A percentile compares a stretch with the other conserved stretches of the same genome.
Evolutionary conservation across 2,329 filamentous ascomycete species (phyloP).

Genomic region (Cladosporium cucumerinum): DNA sequence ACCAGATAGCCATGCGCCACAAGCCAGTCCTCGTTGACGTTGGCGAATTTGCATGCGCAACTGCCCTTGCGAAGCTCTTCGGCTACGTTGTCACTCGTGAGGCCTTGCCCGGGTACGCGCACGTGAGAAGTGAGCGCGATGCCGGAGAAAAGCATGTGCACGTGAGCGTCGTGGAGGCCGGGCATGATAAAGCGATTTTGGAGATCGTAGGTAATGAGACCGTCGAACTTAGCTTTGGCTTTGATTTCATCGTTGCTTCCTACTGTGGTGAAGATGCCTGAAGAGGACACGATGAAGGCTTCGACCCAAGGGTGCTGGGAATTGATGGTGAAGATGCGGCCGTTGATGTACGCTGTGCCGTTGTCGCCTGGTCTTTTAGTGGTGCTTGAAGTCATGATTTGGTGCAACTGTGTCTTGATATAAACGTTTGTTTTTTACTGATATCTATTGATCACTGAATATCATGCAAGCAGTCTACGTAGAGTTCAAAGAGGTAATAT

Average conservation of each 20-base stretch:
- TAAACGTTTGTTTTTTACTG: too few relatives aligned
- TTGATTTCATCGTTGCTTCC: constrained; percentile 28
- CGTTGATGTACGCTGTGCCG: constrained; percentile 30
- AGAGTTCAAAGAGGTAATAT: neutral
- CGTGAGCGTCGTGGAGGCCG: constrained; percentile 39
- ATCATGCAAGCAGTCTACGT: neutral
- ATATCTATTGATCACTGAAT: neutral
- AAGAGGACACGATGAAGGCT: constrained; percentile 32
- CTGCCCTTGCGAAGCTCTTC: constrained; percentile 27
- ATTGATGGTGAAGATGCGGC: constrained; percentile 33
- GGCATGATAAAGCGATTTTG: constrained; percentile 36
- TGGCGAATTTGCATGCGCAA: constrained; percentile 31
- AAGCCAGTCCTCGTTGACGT: constrained; percentile 29
- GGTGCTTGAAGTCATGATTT: neutral
- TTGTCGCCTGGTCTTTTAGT: neutral
- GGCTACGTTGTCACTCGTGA: constrained; percentile 25
- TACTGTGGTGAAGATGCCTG: constrained; percentile 29
- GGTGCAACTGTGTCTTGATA: neutral
- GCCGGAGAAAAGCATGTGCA: constrained; percentile 33
- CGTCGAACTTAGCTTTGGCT: constrained; percentile 17
- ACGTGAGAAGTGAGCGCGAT: constrained; percentile 29
- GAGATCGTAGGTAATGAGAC: constrained; percentile 28
- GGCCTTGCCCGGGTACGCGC: constrained; percentile 27
- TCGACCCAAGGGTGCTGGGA: constrained; percentile 22
- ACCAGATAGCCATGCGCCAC: neutral